Conservation (phyloP, 2,329 filamentous ascomycete genomes). For the Cercospora brassicicola region DNA sequence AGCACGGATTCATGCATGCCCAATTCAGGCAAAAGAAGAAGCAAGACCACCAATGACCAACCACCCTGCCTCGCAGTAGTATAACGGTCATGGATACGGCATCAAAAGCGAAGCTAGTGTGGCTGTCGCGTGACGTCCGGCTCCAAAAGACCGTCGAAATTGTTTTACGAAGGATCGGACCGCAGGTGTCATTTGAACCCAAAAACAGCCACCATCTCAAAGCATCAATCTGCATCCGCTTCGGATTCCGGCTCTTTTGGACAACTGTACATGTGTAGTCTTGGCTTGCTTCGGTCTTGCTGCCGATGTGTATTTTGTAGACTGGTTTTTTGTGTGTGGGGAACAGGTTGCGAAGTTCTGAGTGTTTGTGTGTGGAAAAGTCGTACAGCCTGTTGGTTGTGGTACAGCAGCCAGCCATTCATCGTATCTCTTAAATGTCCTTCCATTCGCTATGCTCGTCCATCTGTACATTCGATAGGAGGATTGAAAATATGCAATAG, state of each 20-base stretch:
- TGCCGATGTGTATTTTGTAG: conserved; percentile 1
- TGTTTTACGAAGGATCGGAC: conserved; percentile 18
- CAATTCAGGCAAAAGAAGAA: conserved; percentile 2
- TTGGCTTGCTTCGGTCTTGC: background rate
- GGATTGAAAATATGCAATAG: conserved; percentile 8
- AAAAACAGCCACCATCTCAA: conserved; percentile 15
- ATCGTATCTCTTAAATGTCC: conserved; percentile 12
- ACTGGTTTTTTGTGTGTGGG: background rate
- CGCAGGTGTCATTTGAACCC: conserved; percentile 12
- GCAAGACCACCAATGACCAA: conserved; percentile 10
- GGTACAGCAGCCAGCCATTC: conserved; percentile 13
- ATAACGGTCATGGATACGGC: conserved; percentile 5
- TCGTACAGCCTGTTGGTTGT: conserved; percentile 14
- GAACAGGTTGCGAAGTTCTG: conserved; percentile 11
- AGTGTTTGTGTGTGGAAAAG: conserved; percentile 1
- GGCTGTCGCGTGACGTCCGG: conserved; percentile 15
- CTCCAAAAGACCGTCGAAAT: conserved; percentile 14
- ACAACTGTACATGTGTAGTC: conserved; percentile 6
- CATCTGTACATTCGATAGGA: conserved; percentile 17
- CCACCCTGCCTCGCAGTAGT: conserved; percentile 10
- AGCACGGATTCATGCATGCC: conserved; percentile 5
- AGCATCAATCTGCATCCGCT: background rate
- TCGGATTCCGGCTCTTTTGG: conserved; percentile 9
- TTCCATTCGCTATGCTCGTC: conserved; percentile 15
- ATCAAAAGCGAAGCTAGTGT: conserved; percentile 13